Evolutionary conservation across 495 filamentous ascomycete species (phyloP).

Genomic region (Neurospora pannonica): DNA sequence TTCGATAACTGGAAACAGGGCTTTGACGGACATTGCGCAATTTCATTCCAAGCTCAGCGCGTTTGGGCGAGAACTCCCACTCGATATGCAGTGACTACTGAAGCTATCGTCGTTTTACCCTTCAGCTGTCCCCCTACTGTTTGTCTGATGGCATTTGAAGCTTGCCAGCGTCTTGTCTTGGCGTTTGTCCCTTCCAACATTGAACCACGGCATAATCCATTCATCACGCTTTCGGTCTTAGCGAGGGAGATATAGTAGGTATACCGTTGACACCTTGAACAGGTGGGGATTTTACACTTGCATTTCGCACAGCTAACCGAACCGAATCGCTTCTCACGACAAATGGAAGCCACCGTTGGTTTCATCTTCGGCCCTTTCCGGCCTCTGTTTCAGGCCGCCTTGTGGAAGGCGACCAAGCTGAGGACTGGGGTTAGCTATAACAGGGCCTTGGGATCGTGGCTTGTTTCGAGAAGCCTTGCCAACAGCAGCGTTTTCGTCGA

Average conservation of each 20-base stretch:
- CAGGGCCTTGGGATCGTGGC: background rate
- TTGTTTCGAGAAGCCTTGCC: background rate
- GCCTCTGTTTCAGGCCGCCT: background rate
- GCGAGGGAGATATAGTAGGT: background rate
- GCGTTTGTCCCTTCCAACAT: background rate
- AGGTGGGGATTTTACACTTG: background rate
- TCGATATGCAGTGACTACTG: too few species aligned
- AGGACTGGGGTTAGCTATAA: background rate
- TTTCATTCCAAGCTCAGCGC: too few species aligned
- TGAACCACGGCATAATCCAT: background rate
- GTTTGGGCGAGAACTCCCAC: too few species aligned
- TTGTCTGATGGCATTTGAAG: too few species aligned
- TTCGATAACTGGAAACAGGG: too few species aligned
- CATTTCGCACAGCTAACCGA: background rate
- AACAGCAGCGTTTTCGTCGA: background rate
- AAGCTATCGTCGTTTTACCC: background rate
- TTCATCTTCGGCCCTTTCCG: background rate
- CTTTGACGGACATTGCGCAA: too few species aligned
- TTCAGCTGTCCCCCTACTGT: background rate
- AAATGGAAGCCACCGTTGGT: background rate
- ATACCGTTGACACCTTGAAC: background rate
- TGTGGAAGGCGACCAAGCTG: too few species aligned
- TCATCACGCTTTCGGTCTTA: background rate
- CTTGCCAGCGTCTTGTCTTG: too few species aligned
- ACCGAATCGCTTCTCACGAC: background rate